phyloP scores from a whole-genome alignment of 176 grass and related monocot species.

The Poa annua region DNA sequence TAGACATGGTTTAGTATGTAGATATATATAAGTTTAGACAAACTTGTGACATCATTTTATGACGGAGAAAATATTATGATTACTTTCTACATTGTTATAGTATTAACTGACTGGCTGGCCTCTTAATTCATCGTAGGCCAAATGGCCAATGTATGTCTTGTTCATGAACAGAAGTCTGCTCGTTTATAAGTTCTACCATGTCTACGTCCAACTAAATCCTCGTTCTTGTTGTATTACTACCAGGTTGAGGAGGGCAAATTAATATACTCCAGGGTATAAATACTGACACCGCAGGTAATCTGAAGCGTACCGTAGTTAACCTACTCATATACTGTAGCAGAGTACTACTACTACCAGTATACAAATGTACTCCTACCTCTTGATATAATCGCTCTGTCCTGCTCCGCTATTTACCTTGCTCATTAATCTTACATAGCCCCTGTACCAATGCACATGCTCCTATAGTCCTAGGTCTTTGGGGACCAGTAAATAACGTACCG shows the following conservation, averaged over 20 bases:
- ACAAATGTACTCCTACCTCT: conserved; percentile 22
- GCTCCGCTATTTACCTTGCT: conserved; percentile 21
- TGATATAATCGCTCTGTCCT: conserved; percentile 8
- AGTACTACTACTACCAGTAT: not conserved
- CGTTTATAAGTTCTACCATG: not conserved
- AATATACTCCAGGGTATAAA: no score
- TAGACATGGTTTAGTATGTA: no score
- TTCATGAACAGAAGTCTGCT: not conserved
- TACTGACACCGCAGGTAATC: no score
- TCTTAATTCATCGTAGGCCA: not conserved
- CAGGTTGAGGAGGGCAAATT: not conserved
- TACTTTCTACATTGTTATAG: no score
- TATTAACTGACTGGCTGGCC: not conserved
- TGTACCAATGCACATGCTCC: conserved; percentile 20
- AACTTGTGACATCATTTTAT: no score
- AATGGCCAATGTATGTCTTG: not conserved
- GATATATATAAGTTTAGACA: no score
- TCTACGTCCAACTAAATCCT: not conserved
- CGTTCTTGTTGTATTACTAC: not conserved
- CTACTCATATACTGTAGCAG: not conserved
- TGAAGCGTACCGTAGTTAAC: no score
- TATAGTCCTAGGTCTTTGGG: conserved; percentile 29
- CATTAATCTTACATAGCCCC: conserved; percentile 36
- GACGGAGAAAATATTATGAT: no score
- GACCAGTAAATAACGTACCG: conserved; percentile 23